Base-by-base conservation (phyloP, 345 rosid species). In the Erysimum cheiranthoides region DNA sequence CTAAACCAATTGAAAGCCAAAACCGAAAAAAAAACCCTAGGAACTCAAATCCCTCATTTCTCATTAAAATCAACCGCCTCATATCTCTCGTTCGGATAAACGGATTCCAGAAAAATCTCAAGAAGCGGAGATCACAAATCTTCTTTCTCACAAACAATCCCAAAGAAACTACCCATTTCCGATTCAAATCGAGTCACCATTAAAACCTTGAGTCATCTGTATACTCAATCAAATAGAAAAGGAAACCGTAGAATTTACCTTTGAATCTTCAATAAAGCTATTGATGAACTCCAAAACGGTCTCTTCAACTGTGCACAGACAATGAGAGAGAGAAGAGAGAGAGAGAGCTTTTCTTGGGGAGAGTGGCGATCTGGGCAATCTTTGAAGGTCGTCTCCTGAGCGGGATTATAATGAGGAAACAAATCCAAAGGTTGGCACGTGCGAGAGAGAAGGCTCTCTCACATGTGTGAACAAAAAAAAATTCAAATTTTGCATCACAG, bases 401-500 rank as follows among this genome's bases (percentile, higher is more conserved):
- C 75, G 80, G 80, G 80, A 77, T 63, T 77, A 43, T 70, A 77
- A 46, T 10, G 71, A 10, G 65, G 54, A 25, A 68, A 31, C 56
- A 51, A 61, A 52, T 40, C 64, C 64, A 11, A 61, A 61, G 35
- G 10, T 14, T 36, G 4, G 60, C 80, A 77, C 71, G 75, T 77
- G 71, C 60, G 52, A 61, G 7, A 61, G 7, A 6, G 39, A 13
- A 11, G 4, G 4, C 47, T 43, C 36, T 34, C 62, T 45, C 80
- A 21, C 62, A 28, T 11, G 69, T 75, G 70, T 68, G 30, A 21
- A 21, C 3, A 10, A 11, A 4, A 11, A 0, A 0, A 31, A 31
- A 8, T 76, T 76, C 75, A 42, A 76, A 76, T 25, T 70, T 70
- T 8, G 8, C 8, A 18, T 35, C 57, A 16, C 28, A 62, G 79